Evolutionary conservation across 306 rosid genomes (phyloP), one percentile per base, ranked within the genome.

Genomic region (Fragaria nilgerrensis): DNA sequence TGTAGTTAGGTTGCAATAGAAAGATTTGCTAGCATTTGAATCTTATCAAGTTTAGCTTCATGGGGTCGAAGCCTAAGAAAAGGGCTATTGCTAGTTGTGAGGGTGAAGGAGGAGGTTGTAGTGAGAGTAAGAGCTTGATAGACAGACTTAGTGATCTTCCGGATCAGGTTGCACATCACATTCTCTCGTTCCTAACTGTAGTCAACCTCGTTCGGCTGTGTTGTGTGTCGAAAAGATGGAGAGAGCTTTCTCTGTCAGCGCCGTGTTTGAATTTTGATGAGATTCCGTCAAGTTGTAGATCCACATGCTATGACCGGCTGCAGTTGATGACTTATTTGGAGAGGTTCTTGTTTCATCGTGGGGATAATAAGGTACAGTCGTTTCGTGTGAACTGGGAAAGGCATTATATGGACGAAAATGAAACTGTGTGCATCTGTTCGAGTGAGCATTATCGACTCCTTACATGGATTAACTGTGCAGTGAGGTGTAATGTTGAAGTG

Each of bases 151-250:
- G 45, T 34, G 39, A 49, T 9, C 61, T 49, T 29, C 63, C 75
- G 0, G 62, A 49, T 37, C 45, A 49, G 19, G 27, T 49, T 50
- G 14, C 11, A 1, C 75, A 71, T 71, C 45, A 71, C 29, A 71
- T 71, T 49, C 62, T 32, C 29, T 50, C 75, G 10, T 71, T 71
- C 16, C 62, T 71, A 1, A 11, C 16, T 2, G 13, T 49, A 9
- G 32, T 13, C 1, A 47, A 49, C 17, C 45, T 71, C 10, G 20
- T 6, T 49, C 27, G 45, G 4, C 14, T 49, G 10, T n/a, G 75
- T 19, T 71, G 43, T 19, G 75, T 29, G 75, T 71, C 75, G 2
- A 71, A 29, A 50, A 71, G 75, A 29, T 71, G 62, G 27, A 71
- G 62, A 17, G 62, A 71, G 27, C 62, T 49, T 10, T 49, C 44